These are phyloP conservation scores for Guadua angustifolia DNA, from an alignment of 176 grass and related monocot genomes.

Conservation along the genomic window DNA sequence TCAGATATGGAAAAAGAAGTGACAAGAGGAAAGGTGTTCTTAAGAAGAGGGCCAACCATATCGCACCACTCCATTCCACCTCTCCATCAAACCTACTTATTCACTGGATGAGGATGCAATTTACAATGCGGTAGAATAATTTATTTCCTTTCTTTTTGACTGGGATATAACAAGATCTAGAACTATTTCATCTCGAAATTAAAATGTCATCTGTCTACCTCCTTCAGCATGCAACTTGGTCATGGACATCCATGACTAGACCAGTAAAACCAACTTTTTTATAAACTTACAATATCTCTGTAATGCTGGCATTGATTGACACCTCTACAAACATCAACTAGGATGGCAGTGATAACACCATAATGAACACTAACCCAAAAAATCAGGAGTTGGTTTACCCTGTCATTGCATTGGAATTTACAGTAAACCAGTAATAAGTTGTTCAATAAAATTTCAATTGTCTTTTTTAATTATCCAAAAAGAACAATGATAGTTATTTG, in stretches of 20 bases:
- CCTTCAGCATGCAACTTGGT: neutral
- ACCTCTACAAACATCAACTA: slow-evolving; percentile 20
- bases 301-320: slow-evolving; percentile 10
- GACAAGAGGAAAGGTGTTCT: neutral
- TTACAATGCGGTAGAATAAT: neutral
- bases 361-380: slow-evolving; percentile 14
- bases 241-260: neutral
- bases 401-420: neutral
- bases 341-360: slow-evolving; percentile 6
- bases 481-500: neutral
- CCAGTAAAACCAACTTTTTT: neutral
- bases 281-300: neutral
- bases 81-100: neutral
- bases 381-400: slow-evolving; percentile 1
- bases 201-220: neutral
- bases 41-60: neutral
- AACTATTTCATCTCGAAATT: neutral
- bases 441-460: neutral
- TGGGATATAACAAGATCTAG: neutral
- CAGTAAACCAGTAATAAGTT: neutral
- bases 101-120: neutral
- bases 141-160: neutral
- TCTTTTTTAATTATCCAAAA: slow-evolving; percentile 16
- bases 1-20: neutral
- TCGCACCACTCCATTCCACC: neutral